Percentiles rank a stretch among this genome's conserved stretches.
Conservation (phyloP, 2,329 filamentous ascomycete genomes). For the Diaporthe sp. region DNA sequence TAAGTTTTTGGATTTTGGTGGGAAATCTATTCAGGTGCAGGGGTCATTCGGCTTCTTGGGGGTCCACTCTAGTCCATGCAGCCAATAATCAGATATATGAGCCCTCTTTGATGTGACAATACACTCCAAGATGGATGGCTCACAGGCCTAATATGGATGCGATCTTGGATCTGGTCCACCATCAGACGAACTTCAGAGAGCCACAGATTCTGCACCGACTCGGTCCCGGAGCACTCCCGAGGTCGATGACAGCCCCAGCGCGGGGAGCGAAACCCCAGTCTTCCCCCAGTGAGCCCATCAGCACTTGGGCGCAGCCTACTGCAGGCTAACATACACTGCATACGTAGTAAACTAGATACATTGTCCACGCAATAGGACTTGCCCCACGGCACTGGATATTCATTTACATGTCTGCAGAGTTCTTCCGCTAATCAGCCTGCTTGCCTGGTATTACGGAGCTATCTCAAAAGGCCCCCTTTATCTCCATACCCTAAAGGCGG, state of each 20-base stretch:
- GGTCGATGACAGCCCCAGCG: background rate
- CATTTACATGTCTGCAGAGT: background rate
- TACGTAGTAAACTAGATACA: background rate
- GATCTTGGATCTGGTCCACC: background rate
- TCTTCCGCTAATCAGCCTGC: background rate
- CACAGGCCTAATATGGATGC: background rate
- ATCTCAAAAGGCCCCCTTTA: too few species aligned
- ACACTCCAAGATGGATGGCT: background rate
- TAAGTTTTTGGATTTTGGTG: too few species aligned
- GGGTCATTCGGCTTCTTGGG: too few species aligned
- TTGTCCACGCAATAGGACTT: background rate
- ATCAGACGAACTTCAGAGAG: background rate
- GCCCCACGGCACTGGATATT: background rate
- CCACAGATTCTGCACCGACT: background rate
- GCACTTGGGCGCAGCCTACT: background rate
- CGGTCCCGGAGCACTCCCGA: background rate
- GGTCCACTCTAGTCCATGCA: too few species aligned
- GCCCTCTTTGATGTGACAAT: background rate
- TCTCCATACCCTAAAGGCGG: background rate
- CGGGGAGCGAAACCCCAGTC: background rate
- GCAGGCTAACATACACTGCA: background rate
- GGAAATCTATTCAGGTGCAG: too few species aligned
- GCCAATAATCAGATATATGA: background rate
- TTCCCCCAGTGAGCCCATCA: background rate
- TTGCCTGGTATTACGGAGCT: background rate